Evolutionary conservation across 441 rosid species (phyloP), one percentile per base, ranked within the genome.

Genomic region (Erodium chrysanthum): DNA sequence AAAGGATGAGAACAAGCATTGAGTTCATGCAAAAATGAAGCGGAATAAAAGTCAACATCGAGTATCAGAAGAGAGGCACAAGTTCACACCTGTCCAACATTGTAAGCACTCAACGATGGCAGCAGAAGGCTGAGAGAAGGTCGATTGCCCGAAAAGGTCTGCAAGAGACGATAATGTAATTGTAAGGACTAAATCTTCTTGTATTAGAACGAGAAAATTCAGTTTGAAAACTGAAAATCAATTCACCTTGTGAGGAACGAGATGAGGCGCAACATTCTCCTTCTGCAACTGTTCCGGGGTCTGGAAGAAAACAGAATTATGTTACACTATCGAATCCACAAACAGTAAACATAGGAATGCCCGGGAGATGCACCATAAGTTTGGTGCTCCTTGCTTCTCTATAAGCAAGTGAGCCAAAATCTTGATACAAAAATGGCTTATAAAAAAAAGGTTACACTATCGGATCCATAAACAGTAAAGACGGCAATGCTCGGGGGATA

Each of bases 91-190:
- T 90, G 96, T 69, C 98, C 98, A 67, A 91, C 81, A 69, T 70
- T 84, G 83, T 86, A 89, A 61, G 91, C 91, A 70, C 66, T 85
- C 85, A 91, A 68, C 66, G 88, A 78, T 18, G 96, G 86, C 72
- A 93, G 97, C 78, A 93, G 83, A 70, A 93, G 85, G 80, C 97
- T 89, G 71, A 93, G 87, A 73, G 96, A 93, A 76, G 96, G 97
- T 72, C 98, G 83, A 70, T 86, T 89, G 21, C 97, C 97, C 0
- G 93, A 63, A 80, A 91, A 93, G 12, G 93, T 86, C 97, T 93
- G 84, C 18, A 17, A 64, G 75, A 70, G 46, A 73, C 35, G 68
- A 67, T 48, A 17, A 52, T 52, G 6, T 8, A 40, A 54, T 27
- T 14, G 44, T 62, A 65, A 71, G 69, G 70, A 37, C 4, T 69